Evolutionary conservation across 768 basidiomycete species (phyloP).

Genomic region (Phaeotremella skinneri): DNA sequence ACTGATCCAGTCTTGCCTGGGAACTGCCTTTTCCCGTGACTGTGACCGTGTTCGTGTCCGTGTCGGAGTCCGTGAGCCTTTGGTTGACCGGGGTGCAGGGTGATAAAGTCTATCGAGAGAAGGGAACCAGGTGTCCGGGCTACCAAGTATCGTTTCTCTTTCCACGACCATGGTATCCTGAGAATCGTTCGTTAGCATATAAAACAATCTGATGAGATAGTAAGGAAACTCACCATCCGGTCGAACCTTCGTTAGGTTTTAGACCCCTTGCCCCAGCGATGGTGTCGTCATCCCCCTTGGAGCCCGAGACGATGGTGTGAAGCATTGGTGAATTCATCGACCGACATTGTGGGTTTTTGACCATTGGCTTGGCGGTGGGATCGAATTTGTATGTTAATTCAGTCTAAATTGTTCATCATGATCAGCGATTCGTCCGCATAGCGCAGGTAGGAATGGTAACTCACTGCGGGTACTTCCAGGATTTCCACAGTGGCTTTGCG

Average conservation of each 20-base stretch:
- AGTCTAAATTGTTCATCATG: slow-evolving; percentile 13
- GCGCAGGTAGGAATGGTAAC: not conserved
- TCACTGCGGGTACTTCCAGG: slow-evolving; percentile 28
- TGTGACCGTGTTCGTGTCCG: not conserved
- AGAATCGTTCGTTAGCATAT: not conserved
- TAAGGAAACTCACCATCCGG: slow-evolving; percentile 28
- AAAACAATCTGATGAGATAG: not conserved
- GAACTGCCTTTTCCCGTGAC: not conserved
- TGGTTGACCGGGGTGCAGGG: slow-evolving; percentile 14
- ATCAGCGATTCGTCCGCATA: not conserved
- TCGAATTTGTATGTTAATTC: slow-evolving; percentile 30
- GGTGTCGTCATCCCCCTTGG: slow-evolving; percentile 8
- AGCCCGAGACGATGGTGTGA: slow-evolving; percentile 14
- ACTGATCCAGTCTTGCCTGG: slow-evolving; percentile 18
- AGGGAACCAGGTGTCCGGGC: slow-evolving; percentile 38
- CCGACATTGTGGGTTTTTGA: slow-evolving; percentile 27
- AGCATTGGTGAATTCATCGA: slow-evolving; percentile 32
- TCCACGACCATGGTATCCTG: slow-evolving; percentile 36
- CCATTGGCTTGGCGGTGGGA: slow-evolving; percentile 14
- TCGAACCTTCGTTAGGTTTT: slow-evolving; percentile 14
- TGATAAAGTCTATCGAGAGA: slow-evolving; percentile 37
- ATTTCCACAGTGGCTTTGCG: slow-evolving; percentile 15
- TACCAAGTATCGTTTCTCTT: slow-evolving; percentile 49
- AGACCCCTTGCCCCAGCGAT: slow-evolving; percentile 12
- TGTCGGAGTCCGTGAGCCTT: not conserved